Conservation (phyloP, 164 flowering plant genomes). For the Stephania japonica region DNA sequence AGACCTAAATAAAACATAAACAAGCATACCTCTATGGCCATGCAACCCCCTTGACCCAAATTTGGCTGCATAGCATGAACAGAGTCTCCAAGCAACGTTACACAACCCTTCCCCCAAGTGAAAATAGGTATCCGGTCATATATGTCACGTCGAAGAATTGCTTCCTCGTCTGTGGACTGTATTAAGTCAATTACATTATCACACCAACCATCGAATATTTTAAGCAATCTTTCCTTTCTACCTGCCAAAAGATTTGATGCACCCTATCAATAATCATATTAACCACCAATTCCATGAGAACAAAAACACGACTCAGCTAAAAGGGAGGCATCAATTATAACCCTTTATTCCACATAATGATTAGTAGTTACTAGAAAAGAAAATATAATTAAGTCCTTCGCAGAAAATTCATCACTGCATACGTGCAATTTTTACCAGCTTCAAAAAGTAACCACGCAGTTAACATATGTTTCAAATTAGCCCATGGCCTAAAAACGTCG, state of each 20-base stretch:
- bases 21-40: constrained; percentile 91
- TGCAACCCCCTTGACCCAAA: constrained; percentile 99
- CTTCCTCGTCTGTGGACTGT: constrained; percentile 75
- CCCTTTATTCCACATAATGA: background rate
- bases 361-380: background rate
- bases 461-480: background rate
- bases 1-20: background rate
- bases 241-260: constrained; percentile 37
- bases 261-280: background rate
- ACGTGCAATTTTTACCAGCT: background rate
- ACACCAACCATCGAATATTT: constrained; percentile 84
- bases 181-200: constrained; percentile 83
- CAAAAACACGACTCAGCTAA: background rate
- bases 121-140: constrained; percentile 69
- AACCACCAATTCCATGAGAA: background rate
- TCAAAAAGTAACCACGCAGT: background rate
- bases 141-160: constrained; percentile 87
- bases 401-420: background rate
- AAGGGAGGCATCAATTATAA: background rate
- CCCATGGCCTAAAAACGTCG: background rate
- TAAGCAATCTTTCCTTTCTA: constrained; percentile 65
- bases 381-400: background rate
- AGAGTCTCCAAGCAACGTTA: constrained; percentile 93
- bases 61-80: constrained; percentile 99
- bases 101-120: constrained; percentile 93